These are phyloP conservation scores for Thuja plicata DNA, from an alignment of 83 land plant genomes.

Conservation along the genomic window DNA sequence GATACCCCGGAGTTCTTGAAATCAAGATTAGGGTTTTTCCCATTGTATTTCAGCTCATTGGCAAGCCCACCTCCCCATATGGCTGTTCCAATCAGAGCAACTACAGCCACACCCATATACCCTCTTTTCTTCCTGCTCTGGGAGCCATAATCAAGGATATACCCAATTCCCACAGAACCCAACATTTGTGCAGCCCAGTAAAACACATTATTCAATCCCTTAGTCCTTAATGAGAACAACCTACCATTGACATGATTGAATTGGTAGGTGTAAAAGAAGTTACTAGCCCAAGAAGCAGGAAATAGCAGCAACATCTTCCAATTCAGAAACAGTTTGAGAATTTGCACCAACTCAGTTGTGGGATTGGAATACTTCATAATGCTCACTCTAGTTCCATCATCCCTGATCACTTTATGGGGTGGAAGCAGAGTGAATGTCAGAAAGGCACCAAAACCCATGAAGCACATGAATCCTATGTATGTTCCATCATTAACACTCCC, in stretches of 20 bases:
- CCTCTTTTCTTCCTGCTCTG: constrained; percentile 65
- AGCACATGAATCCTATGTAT: constrained; percentile 85
- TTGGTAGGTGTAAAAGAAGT: constrained; percentile 85
- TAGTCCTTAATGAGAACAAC: constrained; percentile 70
- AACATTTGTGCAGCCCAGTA: constrained; percentile 94
- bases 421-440: constrained; percentile 61
- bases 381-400: too few relatives aligned
- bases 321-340: constrained; percentile 59
- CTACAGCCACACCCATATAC: constrained; percentile 50
- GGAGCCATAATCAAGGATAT: constrained; percentile 63
- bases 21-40: constrained; percentile 39
- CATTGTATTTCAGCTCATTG: constrained; percentile 50
- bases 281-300: constrained; percentile 84
- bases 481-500: constrained; percentile 71
- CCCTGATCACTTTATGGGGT: too few relatives aligned
- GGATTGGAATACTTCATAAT: too few relatives aligned
- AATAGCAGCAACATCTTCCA: constrained; percentile 70
- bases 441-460: constrained; percentile 70
- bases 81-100: constrained; percentile 34
- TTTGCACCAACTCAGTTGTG: constrained; percentile 49
- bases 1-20: constrained; percentile 60
- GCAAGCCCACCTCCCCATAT: constrained; percentile 63
- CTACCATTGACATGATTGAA: constrained; percentile 22
- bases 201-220: constrained; percentile 80
- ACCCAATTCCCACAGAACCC: constrained; percentile 75